A percentile compares a stretch with the other conserved stretches of the same genome.
Evolutionary conservation across 1,284 basidiomycete species (phyloP).

Genomic region (Ustilago vetiveriae): DNA sequence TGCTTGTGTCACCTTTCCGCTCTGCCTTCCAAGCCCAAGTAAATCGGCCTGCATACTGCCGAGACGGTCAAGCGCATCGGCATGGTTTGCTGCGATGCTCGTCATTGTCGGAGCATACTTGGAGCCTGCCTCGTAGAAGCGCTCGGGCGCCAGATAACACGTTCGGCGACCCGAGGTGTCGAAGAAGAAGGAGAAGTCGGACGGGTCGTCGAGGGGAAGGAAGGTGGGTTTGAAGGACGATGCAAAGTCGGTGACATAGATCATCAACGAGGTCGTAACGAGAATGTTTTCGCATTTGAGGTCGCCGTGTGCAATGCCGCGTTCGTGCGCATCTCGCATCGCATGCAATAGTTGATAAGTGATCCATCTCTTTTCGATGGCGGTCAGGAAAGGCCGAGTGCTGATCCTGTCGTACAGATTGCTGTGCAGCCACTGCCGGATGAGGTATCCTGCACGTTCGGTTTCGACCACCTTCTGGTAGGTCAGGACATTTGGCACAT

Average conservation of each 20-base stretch:
- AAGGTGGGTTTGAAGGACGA: slow-evolving; percentile 92
- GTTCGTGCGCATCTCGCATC: slow-evolving; percentile 81
- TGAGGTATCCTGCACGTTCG: slow-evolving; percentile 92
- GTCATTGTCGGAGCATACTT: slow-evolving; percentile 67
- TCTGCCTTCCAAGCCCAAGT: slow-evolving; percentile 69
- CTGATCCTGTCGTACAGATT: slow-evolving; percentile 98
- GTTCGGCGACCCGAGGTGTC: slow-evolving; percentile 92
- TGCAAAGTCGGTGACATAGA: slow-evolving; percentile 95
- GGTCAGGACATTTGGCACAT: slow-evolving; percentile 87
- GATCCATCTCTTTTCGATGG: slow-evolving; percentile 98
- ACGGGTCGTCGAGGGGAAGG: slow-evolving; percentile 93
- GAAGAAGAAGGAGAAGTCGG: slow-evolving; percentile 97
- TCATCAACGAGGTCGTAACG: slow-evolving; percentile 94
- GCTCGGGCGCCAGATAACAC: slow-evolving; percentile 95
- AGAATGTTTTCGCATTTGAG: slow-evolving; percentile 98
- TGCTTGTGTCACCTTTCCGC: slow-evolving; percentile 86
- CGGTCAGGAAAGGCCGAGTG: slow-evolving; percentile 90
- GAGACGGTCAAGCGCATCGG: slow-evolving; percentile 14
- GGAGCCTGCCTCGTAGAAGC: slow-evolving; percentile 85
- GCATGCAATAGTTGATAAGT: slow-evolving; percentile 90
- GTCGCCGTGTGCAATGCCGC: slow-evolving; percentile 89
- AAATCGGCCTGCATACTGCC: slow-evolving; percentile 44
- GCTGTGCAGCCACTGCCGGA: slow-evolving; percentile 92
- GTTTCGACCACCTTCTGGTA: slow-evolving; percentile 93
- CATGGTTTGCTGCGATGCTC: neutral